A percentile compares a stretch with the other conserved stretches of the same genome.
phyloP scores from a whole-genome alignment of 2,329 filamentous ascomycete genomes.

The Fulvia fulva region DNA sequence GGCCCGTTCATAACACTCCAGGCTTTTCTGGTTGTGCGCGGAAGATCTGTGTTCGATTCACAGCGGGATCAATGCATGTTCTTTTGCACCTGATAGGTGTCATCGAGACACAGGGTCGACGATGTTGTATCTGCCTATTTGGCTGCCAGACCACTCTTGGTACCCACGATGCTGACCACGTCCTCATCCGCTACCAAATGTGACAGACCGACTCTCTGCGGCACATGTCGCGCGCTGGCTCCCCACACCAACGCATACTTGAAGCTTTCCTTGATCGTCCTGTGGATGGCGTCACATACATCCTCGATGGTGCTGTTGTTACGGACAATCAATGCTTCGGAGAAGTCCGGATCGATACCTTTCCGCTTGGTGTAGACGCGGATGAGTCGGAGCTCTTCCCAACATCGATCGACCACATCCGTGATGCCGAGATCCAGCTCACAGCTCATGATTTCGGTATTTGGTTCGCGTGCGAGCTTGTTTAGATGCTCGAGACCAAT shows the following conservation, averaged over 20 bases:
- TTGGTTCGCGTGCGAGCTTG: conserved; percentile 81
- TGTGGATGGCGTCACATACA: conserved; percentile 92
- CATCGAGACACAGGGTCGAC: not conserved
- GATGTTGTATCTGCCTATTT: conserved; percentile 3
- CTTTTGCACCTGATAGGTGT: not conserved
- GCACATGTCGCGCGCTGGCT: conserved; percentile 88
- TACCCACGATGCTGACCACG: conserved; percentile 61
- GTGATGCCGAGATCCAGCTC: conserved; percentile 89
- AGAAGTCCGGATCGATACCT: conserved; percentile 82
- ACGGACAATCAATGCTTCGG: conserved; percentile 88
- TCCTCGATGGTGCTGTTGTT: conserved; percentile 88
- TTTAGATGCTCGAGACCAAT: conserved; percentile 92
- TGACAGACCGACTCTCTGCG: conserved; percentile 82
- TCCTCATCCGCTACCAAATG: conserved; percentile 72
- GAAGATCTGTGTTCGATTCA: not conserved
- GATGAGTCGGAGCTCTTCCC: conserved; percentile 87
- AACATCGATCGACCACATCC: conserved; percentile 91
- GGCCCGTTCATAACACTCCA: not conserved
- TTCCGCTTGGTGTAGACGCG: conserved; percentile 96
- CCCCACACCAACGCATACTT: conserved; percentile 99
- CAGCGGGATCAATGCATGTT: not conserved
- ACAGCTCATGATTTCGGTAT: conserved; percentile 96
- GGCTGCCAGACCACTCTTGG: conserved; percentile 35
- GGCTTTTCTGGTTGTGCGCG: not conserved
- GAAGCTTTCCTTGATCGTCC: conserved; percentile 94